Evolutionary conservation across 495 filamentous ascomycete species (phyloP), one percentile per base, ranked within the genome.

Genomic region (Collariella sp.): DNA sequence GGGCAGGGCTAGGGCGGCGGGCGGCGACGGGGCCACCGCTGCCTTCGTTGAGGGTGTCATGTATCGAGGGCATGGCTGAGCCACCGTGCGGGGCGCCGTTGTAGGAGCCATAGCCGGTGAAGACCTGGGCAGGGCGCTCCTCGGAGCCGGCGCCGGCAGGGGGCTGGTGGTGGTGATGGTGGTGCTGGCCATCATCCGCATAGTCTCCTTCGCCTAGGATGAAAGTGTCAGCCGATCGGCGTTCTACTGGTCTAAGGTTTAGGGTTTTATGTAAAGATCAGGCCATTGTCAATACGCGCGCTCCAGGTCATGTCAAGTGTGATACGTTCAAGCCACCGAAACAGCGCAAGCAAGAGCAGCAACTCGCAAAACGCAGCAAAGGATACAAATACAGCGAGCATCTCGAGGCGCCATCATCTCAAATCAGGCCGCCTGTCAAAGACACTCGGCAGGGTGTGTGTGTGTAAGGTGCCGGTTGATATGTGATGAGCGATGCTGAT

Each of bases 61-160:
- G 84, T 43, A 91, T 79, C 6, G 83, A 79, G 2, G 86, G 77
- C 72, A 95, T 85, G 16, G 86, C 80, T 11, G 86, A 78, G 22
- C 78, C 77, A 34, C 71, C 75, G 61, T 59, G 77, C 65, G 52
- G 80, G 72, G 43, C 85, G 84, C 64, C 83, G 82, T 45, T 78
- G 79, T 70, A 70, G 6, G 58, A 49, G 23, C 65, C 67, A 58
- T 89, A 87, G 33, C 81, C 82, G 40, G 83, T 78, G 70, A 96
- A 96, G 56, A 88, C 81, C 50, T 95, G 88, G 26, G 83, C 72
- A 34, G 83, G 81, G 45, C 89, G 85, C 35, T 89, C 75, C 54
- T 91, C 84, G 40, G 75, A 74, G 57, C 63, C 66, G 62, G 66
- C 64, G 63, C 68, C 61, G 48, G 66, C 46, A 55, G 76, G 62